Evolutionary conservation across 768 basidiomycete species (phyloP), one percentile per base, ranked within the genome.

Genomic region (Mycena leptocephala): DNA sequence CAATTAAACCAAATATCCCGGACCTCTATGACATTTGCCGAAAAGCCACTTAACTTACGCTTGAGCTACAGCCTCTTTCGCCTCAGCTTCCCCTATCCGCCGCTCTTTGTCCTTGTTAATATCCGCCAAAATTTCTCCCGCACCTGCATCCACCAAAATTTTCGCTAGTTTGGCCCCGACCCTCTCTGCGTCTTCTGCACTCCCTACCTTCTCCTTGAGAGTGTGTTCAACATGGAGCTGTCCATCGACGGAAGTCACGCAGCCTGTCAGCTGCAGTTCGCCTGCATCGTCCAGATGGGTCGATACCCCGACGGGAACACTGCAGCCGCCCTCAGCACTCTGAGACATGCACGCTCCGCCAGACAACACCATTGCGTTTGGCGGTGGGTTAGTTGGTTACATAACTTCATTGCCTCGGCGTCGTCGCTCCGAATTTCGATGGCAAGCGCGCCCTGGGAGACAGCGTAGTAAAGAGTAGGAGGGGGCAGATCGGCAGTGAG

Each of bases 271-370:
- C 59, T 87, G 90, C 74, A 99, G 85, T 39, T 81, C 86, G 0
- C 84, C 66, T 3, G 24, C 65, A 22, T 55, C 86, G 14, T 84
- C 83, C 70, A 94, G 83, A 61, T 82, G 85, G 33, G 92, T 93
- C 66, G 89, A 86, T 35, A 96, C 93, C 9, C 97, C 97, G 22
- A 99, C 97, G 2, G 98, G 98, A 0, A 99, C 97, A 75, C 95
- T 97, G 85, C 98, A 99, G 32, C 98, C 98, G 26, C 98, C 98
- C 84, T 99, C 98, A 99, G 88, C 26, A 94, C 93, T n/a, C 94
- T 89, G 76, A 99, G 87, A 84, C 95, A 94, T 1, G 94, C 95
- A 14, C 98, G 92, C 84, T 99, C 98, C 3, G 97, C 96, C 30
- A 90, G 86, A 81, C 94, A 96, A 70, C 81, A 86, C 93, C 93